Percentiles rank a stretch among this genome's conserved stretches.
phyloP scores from a whole-genome alignment of 129 eudicot genomes.

The Flaveria robusta region DNA sequence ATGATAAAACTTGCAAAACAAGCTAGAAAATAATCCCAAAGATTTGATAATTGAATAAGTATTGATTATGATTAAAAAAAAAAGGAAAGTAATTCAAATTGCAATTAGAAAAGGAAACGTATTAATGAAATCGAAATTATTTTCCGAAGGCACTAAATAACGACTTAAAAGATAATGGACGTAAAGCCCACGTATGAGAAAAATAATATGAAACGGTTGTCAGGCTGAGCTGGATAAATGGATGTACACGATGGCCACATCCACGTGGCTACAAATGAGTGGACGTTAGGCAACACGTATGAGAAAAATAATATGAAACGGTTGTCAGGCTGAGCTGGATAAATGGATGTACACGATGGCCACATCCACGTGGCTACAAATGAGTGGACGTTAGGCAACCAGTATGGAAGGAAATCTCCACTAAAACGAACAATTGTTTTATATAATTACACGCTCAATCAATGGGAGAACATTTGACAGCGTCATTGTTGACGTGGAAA shows the following conservation, averaged over 20 bases:
- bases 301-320: conserved; percentile 24
- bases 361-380: conserved; percentile 23
- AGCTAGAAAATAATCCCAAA: no score
- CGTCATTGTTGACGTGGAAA: conserved; percentile 39
- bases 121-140: no score
- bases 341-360: conserved; percentile 39
- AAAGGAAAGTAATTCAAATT: no score
- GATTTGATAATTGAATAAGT: no score
- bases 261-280: conserved; percentile 30
- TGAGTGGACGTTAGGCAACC: conserved; percentile 31
- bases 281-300: conserved; percentile 30
- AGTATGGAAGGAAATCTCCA: conserved; percentile 33
- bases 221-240: conserved; percentile 40
- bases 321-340: conserved; percentile 42
- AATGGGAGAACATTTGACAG: conserved; percentile 10
- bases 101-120: no score
- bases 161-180: no score
- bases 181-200: no score
- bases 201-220: conserved; percentile 28
- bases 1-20: no score
- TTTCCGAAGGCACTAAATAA: no score
- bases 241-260: conserved; percentile 36
- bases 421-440: background rate
- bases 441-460: background rate
- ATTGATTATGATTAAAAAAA: no score